These are phyloP conservation scores for Ustilago trichophora DNA, from an alignment of 1,284 basidiomycete species.

Conservation along the genomic window DNA sequence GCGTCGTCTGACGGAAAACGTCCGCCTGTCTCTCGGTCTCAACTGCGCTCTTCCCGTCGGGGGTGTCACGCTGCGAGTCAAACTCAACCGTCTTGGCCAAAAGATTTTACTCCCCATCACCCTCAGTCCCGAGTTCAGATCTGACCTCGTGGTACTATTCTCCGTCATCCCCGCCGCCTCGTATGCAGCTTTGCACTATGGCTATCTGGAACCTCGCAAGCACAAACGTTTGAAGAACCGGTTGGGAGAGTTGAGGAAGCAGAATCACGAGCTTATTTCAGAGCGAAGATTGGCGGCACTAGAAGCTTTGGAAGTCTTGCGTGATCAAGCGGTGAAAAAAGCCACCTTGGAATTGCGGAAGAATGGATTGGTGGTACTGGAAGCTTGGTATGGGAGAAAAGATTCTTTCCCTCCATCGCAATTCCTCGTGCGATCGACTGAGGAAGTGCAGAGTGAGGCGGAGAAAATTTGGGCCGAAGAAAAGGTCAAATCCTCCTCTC, in stretches of 20 bases:
- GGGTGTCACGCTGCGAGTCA: slow-evolving; percentile 63
- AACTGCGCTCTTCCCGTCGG: slow-evolving; percentile 60
- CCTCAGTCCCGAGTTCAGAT: slow-evolving; percentile 70
- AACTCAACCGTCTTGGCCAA: slow-evolving; percentile 71
- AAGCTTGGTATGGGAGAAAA: slow-evolving; percentile 72
- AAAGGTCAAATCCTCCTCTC: neutral
- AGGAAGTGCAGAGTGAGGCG: neutral
- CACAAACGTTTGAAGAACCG: slow-evolving; percentile 67
- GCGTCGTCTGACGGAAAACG: slow-evolving; percentile 66
- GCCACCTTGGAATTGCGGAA: slow-evolving; percentile 67
- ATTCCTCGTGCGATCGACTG: neutral
- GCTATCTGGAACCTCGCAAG: slow-evolving; percentile 72
- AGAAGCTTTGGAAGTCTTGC: slow-evolving; percentile 70
- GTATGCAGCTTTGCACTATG: slow-evolving; percentile 72
- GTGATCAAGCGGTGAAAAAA: slow-evolving; percentile 68
- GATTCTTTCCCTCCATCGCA: slow-evolving; percentile 34
- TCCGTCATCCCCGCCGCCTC: slow-evolving; percentile 72
- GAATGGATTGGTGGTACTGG: slow-evolving; percentile 75
- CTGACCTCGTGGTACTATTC: slow-evolving; percentile 69
- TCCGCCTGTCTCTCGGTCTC: slow-evolving; percentile 62
- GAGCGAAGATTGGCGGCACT: slow-evolving; percentile 73
- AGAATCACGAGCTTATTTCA: slow-evolving; percentile 73
- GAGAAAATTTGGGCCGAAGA: slow-evolving; percentile 4
- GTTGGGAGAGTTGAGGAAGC: slow-evolving; percentile 71
- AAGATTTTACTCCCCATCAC: slow-evolving; percentile 72